Conservation (phyloP, 495 filamentous ascomycete species). For the Xylaria curta region DNA sequence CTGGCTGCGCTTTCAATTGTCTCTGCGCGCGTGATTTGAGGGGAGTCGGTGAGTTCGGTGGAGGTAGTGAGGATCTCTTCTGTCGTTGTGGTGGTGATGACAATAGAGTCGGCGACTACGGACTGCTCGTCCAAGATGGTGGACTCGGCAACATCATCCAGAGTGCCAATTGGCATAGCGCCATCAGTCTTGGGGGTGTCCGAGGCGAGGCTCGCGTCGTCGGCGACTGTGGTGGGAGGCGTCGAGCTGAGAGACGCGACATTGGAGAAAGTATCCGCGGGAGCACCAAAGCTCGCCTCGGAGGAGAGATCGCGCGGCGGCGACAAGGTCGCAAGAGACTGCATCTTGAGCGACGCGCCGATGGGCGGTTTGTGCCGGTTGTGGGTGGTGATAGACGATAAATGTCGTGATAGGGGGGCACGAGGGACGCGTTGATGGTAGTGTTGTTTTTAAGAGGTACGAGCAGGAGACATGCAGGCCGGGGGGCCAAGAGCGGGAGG, state of each 20-base stretch:
- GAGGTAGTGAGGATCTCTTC: constrained; percentile 8
- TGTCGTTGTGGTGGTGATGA: constrained; percentile 32
- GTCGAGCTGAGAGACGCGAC: constrained; percentile 55
- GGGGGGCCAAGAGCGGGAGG: constrained; percentile 25
- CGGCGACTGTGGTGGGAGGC: constrained; percentile 54
- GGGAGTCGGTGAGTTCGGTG: constrained; percentile 4
- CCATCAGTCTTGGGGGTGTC: constrained; percentile 43
- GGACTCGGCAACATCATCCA: constrained; percentile 31
- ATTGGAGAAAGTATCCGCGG: constrained; percentile 49
- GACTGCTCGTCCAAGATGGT: constrained; percentile 35
- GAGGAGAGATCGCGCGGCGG: constrained; percentile 41
- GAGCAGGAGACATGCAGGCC: constrained; percentile 25
- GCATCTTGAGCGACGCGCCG: constrained; percentile 37
- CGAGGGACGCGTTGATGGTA: constrained; percentile 26
- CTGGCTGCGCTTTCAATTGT: constrained; percentile 18
- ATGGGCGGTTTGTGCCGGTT: constrained; percentile 11
- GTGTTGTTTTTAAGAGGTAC: constrained; percentile 30
- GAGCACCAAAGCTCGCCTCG: constrained; percentile 39
- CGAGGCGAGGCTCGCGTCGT: constrained; percentile 53
- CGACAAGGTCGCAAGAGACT: constrained; percentile 32
- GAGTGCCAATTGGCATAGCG: constrained; percentile 30
- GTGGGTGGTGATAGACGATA: constrained; percentile 5
- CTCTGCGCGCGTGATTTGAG: constrained; percentile 7
- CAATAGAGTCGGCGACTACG: constrained; percentile 47
- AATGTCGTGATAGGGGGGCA: constrained; percentile 24